These are phyloP conservation scores for Cardamine resedifolia DNA, from an alignment of 345 rosid species.

Conservation along the genomic window DNA sequence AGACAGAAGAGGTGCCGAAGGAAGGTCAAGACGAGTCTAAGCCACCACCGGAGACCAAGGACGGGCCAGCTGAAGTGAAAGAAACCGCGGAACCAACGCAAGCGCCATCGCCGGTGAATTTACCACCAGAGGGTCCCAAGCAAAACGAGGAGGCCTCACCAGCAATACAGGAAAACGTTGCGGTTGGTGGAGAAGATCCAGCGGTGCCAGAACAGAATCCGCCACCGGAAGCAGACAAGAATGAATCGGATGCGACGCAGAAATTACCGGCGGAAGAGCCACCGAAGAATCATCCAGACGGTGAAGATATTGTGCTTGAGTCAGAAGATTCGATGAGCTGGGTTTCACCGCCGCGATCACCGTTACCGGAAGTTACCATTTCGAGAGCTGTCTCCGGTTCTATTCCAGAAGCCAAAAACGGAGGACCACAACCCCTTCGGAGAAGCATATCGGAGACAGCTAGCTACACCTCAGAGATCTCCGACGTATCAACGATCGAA, in stretches of 20 bases:
- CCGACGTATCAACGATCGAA: conserved; percentile 59
- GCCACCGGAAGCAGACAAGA: conserved; percentile 21
- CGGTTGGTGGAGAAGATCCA: conserved; percentile 35
- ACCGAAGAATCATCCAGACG: conserved; percentile 11
- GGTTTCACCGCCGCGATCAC: conserved; percentile 35
- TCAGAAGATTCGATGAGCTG: conserved; percentile 16
- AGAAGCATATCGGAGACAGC: conserved; percentile 43
- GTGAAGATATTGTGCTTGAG: conserved; percentile 39
- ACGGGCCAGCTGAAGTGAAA: conserved; percentile 18
- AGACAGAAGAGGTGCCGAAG: conserved; percentile 17
- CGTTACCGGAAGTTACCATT: conserved; percentile 45
- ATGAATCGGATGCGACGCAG: neutral
- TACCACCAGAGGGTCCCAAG: neutral
- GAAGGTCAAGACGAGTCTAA: conserved; percentile 25
- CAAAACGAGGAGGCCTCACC: conserved; percentile 28
- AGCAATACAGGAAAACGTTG: conserved; percentile 27
- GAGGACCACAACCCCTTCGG: conserved; percentile 50
- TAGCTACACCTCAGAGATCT: conserved; percentile 52
- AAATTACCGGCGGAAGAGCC: conserved; percentile 27
- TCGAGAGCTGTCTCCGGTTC: conserved; percentile 48
- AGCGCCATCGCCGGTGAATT: conserved; percentile 22
- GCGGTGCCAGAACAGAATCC: conserved; percentile 22
- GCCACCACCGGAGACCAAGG: conserved; percentile 28
- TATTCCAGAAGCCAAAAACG: conserved; percentile 47
- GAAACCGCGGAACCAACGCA: conserved; percentile 4